These are phyloP conservation scores for Fusarium metavorans DNA, from an alignment of 2,329 filamentous ascomycete genomes.

Conservation along the genomic window DNA sequence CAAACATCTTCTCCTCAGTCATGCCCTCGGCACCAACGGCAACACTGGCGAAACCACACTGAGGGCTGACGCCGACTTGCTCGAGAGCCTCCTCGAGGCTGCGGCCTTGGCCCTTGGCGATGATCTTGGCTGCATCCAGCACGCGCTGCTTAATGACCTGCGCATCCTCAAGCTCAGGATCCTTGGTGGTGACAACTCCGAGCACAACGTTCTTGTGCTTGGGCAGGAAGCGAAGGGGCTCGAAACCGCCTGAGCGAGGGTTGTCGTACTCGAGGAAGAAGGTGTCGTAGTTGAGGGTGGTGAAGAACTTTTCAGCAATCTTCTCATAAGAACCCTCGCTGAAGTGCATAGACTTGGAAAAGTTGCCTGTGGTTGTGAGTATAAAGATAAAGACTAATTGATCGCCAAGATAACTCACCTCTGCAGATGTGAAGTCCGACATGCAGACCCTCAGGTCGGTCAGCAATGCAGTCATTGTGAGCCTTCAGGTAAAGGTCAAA, in stretches of 20 bases:
- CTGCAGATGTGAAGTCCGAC: conserved; percentile 75
- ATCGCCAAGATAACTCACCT: conserved; percentile 34
- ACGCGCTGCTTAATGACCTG: conserved; percentile 67
- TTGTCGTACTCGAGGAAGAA: conserved; percentile 74
- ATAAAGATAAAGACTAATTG: not conserved
- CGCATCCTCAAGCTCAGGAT: conserved; percentile 67
- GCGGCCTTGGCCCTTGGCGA: conserved; percentile 73
- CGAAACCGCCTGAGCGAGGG: conserved; percentile 69
- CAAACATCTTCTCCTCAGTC: conserved; percentile 75
- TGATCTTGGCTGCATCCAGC: conserved; percentile 70
- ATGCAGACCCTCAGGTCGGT: conserved; percentile 74
- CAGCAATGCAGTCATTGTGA: conserved; percentile 77
- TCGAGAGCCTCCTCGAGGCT: conserved; percentile 72
- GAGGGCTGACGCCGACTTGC: conserved; percentile 75
- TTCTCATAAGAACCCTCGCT: conserved; percentile 73
- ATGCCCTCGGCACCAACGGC: conserved; percentile 73
- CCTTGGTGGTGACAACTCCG: conserved; percentile 72
- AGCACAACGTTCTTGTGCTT: conserved; percentile 71
- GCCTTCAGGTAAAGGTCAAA: conserved; percentile 78
- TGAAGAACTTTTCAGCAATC: conserved; percentile 71
- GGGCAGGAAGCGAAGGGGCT: conserved; percentile 70
- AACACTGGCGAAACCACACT: conserved; percentile 79
- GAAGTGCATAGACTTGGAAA: conserved; percentile 72
- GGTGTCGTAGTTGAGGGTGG: conserved; percentile 68
- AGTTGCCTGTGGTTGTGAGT: conserved; percentile 59